Conservation (phyloP, 2,329 filamentous ascomycete genomes). For the Knoxdaviesia proteae region DNA sequence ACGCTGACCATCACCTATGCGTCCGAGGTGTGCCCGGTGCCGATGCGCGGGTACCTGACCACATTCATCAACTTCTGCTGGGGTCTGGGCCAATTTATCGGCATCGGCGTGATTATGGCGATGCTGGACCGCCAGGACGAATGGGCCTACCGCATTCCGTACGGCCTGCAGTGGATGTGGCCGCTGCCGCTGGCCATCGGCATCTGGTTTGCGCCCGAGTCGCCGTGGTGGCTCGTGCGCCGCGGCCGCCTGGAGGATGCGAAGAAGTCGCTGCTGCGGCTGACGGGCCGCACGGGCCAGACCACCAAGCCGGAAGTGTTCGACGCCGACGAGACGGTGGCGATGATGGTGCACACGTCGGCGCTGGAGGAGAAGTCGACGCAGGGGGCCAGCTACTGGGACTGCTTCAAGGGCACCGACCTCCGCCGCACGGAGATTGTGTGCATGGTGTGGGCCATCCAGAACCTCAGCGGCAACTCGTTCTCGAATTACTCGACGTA, state of each 20-base stretch:
- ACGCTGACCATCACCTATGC: slow-evolving; percentile 43
- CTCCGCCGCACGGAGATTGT: slow-evolving; percentile 55
- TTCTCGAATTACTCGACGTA: slow-evolving; percentile 47
- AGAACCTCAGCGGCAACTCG: slow-evolving; percentile 41
- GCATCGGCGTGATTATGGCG: slow-evolving; percentile 50
- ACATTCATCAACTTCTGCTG: slow-evolving; percentile 64
- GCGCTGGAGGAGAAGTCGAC: slow-evolving; percentile 61
- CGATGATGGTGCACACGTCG: slow-evolving; percentile 85
- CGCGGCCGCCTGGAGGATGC: slow-evolving; percentile 43
- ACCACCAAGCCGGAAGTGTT: slow-evolving; percentile 31
- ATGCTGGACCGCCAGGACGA: slow-evolving; percentile 45
- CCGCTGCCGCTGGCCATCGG: slow-evolving; percentile 44
- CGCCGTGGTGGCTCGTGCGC: slow-evolving; percentile 58
- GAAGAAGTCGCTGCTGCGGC: slow-evolving; percentile 40
- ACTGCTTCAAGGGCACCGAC: slow-evolving; percentile 69
- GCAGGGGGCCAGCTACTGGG: slow-evolving; percentile 50
- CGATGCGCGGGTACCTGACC: slow-evolving; percentile 49
- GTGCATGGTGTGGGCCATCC: slow-evolving; percentile 42
- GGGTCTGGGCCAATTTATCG: slow-evolving; percentile 55
- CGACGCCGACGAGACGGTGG: slow-evolving; percentile 63
- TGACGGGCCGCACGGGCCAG: slow-evolving; percentile 41
- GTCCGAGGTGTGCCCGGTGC: slow-evolving; percentile 52
- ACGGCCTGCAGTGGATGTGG: slow-evolving; percentile 62
- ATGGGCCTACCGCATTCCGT: slow-evolving; percentile 51
- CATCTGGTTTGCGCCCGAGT: slow-evolving; percentile 48